phyloP scores from a whole-genome alignment of 2,329 filamentous ascomycete species.

The Diaporthe australafricana region DNA sequence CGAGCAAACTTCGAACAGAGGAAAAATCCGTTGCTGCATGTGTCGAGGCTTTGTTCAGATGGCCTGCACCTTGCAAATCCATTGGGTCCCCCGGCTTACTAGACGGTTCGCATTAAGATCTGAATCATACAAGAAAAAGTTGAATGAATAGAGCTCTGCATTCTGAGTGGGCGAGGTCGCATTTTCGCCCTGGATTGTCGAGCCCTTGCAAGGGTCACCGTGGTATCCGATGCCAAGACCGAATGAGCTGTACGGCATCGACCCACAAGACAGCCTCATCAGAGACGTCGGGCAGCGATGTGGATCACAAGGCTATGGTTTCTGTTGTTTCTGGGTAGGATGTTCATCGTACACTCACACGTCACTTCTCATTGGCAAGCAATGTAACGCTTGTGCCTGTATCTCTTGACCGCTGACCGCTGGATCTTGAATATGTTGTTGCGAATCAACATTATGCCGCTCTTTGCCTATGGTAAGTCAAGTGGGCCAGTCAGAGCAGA shows the following conservation, averaged over 20 bases:
- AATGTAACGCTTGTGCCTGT: neutral
- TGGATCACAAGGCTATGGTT: neutral
- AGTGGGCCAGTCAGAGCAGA: neutral
- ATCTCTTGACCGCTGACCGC: neutral
- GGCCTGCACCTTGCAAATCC: neutral
- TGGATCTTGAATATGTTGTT: neutral
- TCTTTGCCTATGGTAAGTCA: neutral
- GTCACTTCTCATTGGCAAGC: neutral
- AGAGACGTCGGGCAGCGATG: constrained; percentile 24
- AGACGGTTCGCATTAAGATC: neutral
- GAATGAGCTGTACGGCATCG: constrained; percentile 4
- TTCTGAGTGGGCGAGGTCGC: neutral
- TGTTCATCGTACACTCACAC: neutral
- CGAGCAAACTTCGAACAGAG: neutral
- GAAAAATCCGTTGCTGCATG: neutral
- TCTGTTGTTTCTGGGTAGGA: neutral
- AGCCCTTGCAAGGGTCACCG: constrained; percentile 19
- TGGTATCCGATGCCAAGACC: constrained; percentile 13
- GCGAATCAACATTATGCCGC: constrained; percentile 11
- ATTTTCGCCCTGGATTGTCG: neutral
- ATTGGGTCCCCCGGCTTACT: neutral
- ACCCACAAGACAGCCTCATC: constrained; percentile 32
- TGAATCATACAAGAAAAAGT: constrained; percentile 9
- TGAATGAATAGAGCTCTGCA: neutral
- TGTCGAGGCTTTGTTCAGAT: neutral